Percentiles rank a stretch among this genome's conserved stretches.
phyloP scores from a whole-genome alignment of 805 yeast genomes.

The Lipomyces oligophaga region DNA sequence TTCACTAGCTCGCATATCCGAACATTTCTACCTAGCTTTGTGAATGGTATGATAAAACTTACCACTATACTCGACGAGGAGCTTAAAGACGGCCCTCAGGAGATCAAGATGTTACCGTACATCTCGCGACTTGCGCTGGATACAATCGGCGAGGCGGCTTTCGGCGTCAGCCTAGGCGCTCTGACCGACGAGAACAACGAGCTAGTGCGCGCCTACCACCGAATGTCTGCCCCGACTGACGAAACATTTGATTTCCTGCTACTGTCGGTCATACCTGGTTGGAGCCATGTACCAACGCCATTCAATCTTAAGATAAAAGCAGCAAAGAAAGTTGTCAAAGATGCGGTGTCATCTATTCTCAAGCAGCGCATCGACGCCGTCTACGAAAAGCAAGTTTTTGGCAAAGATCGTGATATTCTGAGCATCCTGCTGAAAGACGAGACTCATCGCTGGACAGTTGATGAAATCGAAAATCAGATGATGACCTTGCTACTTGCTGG shows the following conservation, averaged over 20 bases:
- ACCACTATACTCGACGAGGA: not conserved
- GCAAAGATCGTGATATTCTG: not conserved
- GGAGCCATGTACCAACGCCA: constrained; percentile 6
- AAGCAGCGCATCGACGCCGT: not conserved
- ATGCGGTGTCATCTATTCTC: not conserved
- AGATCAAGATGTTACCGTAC: not conserved
- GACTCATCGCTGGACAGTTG: not conserved
- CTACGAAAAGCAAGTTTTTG: not conserved
- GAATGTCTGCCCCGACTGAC: not conserved
- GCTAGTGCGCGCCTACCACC: constrained; percentile 10
- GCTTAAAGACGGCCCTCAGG: not conserved
- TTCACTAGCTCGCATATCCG: constrained; percentile 11
- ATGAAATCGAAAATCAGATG: constrained; percentile 3
- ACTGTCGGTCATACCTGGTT: constrained; percentile 9
- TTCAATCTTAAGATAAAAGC: not conserved
- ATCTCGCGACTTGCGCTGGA: constrained; percentile 14
- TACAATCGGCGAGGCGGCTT: constrained; percentile 16
- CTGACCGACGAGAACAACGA: constrained; percentile 16
- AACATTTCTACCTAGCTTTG: constrained; percentile 17
- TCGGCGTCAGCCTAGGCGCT: constrained; percentile 10
- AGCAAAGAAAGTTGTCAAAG: constrained; percentile 1
- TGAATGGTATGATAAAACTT: constrained; percentile 7
- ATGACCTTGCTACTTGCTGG: constrained; percentile 17
- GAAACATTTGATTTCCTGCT: not conserved
- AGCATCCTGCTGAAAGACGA: not conserved